Evolutionary conservation across 805 yeast species (phyloP), one percentile per base, ranked within the genome.

Genomic region (Phaffomyces thermotolerans): DNA sequence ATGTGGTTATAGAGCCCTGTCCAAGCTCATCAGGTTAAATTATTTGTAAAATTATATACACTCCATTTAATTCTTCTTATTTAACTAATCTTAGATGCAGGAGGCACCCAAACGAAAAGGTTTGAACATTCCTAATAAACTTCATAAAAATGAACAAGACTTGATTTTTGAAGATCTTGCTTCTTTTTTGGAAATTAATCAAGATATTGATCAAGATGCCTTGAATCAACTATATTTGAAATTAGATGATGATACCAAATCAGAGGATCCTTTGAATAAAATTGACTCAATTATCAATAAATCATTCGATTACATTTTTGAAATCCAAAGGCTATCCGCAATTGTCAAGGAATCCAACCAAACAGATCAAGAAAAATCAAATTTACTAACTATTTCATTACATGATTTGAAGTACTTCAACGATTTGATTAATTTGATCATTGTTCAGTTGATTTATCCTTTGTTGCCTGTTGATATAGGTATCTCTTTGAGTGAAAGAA

Each of bases 401-500:
- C 89, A 87, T 53, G 98, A 93, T 59, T 79, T 91, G 73, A 84
- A 80, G 57, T 73, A 77, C 4, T 75, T 93, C 44, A 81, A 84
- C 31, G 74, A 71, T 20, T 57, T 91, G 36, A 60, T 84, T 17
- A 83, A 81, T 49, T 45, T 83, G 10, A 67, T 90, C 2, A 76
- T 89, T 0, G 62, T 83, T 2, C 82, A 80, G 50, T 90, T 95
- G 0, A 69, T 91, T 0, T 83, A 82, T 51, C 77, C 89, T 0
- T 74, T 76, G 40, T 48, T 87, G 1, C 75, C 80, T 0, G 46
- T 59, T 8, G 74, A 73, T 2, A 68, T 80, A 20, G 85, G 89
- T 1, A 72, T 86, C 3, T 85, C 91, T 0, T 56, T 82, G 24
- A 79, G 73, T 4, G 73, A 78, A 49, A 64, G 95, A 53, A 59